Percentiles rank a stretch among this genome's conserved stretches.
Conservation (phyloP, 495 filamentous ascomycete species). For the Margaritispora aquatica region DNA sequence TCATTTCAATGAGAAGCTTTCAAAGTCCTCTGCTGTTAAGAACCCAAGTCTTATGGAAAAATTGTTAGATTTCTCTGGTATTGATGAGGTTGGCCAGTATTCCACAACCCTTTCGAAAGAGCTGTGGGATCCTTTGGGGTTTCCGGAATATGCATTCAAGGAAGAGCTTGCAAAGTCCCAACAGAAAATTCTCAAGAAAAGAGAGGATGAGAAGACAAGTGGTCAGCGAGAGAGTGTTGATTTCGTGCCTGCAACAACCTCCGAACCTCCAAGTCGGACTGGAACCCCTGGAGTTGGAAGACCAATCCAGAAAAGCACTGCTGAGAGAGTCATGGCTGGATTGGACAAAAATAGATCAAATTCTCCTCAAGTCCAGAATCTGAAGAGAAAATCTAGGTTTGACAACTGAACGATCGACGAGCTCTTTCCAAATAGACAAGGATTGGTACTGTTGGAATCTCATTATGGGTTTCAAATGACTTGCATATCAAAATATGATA, state of each 20-base stretch:
- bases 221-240: constrained; percentile 60
- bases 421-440: background rate
- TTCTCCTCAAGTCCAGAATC: constrained; percentile 21
- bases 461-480: too few species aligned
- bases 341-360: constrained; percentile 30
- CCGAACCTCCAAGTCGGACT: constrained; percentile 13
- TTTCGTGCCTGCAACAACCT: constrained; percentile 56
- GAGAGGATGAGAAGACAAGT: constrained; percentile 46
- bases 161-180: constrained; percentile 64
- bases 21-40: constrained; percentile 59
- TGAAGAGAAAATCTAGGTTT: constrained; percentile 42
- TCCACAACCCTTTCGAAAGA: constrained; percentile 60
- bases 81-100: constrained; percentile 66
- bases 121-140: constrained; percentile 58
- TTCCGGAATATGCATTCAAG: constrained; percentile 68
- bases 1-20: constrained; percentile 86
- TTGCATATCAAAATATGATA: too few species aligned
- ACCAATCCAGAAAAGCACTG: constrained; percentile 28
- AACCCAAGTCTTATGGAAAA: constrained; percentile 79
- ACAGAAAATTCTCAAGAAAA: constrained; percentile 49
- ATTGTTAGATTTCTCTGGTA: constrained; percentile 73
- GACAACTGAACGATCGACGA: constrained; percentile 31
- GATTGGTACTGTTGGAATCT: too few species aligned
- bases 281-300: constrained; percentile 23
- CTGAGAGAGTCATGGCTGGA: constrained; percentile 34